Percentiles rank a stretch among this genome's conserved stretches.
These are phyloP conservation scores for Plasmodium relictum DNA, from an alignment of 169 alveolate species.

Conservation along the genomic window DNA sequence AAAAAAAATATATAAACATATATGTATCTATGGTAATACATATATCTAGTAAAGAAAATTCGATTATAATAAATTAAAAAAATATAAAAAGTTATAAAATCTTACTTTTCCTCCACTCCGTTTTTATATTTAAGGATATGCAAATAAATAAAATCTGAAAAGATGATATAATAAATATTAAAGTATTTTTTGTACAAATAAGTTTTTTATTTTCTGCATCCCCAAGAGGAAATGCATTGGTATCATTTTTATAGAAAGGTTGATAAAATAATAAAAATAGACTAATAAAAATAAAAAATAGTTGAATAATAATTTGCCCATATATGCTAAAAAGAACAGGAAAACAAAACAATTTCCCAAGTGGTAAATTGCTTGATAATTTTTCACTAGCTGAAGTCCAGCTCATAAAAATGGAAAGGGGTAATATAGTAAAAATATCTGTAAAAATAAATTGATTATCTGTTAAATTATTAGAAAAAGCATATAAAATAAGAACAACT, in stretches of 20 bases:
- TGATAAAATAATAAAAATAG: background rate
- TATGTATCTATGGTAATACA: background rate
- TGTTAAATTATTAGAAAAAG: constrained; percentile 1
- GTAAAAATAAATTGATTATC: background rate
- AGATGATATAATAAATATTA: background rate
- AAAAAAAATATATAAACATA: background rate
- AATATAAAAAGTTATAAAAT: background rate
- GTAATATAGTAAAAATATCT: background rate
- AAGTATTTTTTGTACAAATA: background rate
- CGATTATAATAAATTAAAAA: background rate
- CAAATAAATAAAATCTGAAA: background rate
- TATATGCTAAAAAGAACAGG: background rate
- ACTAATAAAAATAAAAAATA: background rate
- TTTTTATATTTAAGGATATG: constrained; percentile 6
- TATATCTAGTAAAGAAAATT: too few relatives aligned
- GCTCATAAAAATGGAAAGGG: constrained; percentile 3
- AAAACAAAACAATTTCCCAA: background rate
- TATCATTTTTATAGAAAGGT: background rate
- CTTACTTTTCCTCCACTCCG: constrained; percentile 5
- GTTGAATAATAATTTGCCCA: constrained; percentile 6
- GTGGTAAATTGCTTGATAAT: background rate
- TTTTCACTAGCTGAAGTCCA: constrained; percentile 1
- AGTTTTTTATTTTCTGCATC: background rate
- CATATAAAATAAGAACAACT: background rate
- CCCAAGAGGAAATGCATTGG: background rate